Percentiles rank a stretch among this genome's conserved stretches.
phyloP scores from a whole-genome alignment of 139 green algal genomes.

The Microglena sp. region DNA sequence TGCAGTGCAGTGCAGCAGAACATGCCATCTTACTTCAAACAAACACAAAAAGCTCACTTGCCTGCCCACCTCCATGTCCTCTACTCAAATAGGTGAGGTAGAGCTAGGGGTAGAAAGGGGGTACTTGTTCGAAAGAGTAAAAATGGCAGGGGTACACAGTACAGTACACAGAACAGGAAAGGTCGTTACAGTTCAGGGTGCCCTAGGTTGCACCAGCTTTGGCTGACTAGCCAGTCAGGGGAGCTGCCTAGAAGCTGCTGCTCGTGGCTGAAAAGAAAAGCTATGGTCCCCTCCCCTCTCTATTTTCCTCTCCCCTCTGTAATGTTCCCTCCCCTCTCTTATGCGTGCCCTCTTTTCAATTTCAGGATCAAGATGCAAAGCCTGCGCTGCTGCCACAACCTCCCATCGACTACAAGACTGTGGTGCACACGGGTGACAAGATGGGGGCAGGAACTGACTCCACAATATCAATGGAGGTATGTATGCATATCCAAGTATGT shows the following conservation, averaged over 20 bases:
- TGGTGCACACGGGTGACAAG: conserved; percentile 29
- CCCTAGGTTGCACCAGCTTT: no score
- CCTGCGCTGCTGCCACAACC: neutral
- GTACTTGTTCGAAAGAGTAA: no score
- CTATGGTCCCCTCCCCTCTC: neutral
- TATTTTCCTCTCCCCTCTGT: neutral
- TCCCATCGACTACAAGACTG: conserved; percentile 17
- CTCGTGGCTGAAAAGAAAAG: neutral
- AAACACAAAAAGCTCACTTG: no score
- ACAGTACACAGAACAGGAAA: no score
- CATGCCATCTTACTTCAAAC: no score
- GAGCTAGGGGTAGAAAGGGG: no score
- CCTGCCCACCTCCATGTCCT: no score
- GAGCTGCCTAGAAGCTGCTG: neutral
- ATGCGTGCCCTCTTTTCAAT: neutral
- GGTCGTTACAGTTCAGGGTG: no score
- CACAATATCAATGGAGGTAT: conserved; percentile 20
- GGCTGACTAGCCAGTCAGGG: no score
- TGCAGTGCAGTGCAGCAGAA: no score
- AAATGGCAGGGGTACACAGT: no score
- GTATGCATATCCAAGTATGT: neutral
- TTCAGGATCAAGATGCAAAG: neutral
- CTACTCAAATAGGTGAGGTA: no score
- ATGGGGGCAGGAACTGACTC: conserved; percentile 40
- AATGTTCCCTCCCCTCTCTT: neutral